These are phyloP conservation scores for Musa schizocarpa DNA, from an alignment of 176 grass and related monocot species.

Conservation along the genomic window DNA sequence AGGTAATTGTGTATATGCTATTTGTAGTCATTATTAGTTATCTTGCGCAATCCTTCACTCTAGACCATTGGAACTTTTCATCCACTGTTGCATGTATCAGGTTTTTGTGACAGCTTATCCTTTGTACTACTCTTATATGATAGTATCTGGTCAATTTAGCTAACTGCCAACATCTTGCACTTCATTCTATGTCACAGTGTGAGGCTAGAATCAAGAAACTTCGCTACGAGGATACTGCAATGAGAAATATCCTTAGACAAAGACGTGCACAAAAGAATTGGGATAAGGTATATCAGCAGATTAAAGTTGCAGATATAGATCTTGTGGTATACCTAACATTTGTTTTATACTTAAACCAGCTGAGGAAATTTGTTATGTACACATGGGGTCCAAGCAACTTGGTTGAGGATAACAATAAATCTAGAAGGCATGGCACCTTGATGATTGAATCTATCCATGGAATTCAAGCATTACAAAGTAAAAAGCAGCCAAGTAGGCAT, in stretches of 20 bases:
- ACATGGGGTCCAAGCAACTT: conserved; percentile 86
- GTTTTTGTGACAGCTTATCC: no score
- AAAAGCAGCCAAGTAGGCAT: conserved; percentile 35
- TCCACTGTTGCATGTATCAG: no score
- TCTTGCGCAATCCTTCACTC: no score
- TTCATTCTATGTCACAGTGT: conserved; percentile 31
- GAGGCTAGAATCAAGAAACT: conserved; percentile 73
- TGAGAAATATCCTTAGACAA: conserved; percentile 52
- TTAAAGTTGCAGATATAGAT: conserved; percentile 3
- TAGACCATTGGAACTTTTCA: no score
- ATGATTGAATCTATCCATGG: conserved; percentile 52
- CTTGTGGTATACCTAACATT: conserved; percentile 8
- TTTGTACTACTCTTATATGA: no score
- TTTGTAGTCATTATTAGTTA: no score
- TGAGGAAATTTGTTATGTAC: conserved; percentile 96
- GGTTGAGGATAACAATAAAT: conserved; percentile 54
- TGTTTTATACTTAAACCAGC: conserved; percentile 30
- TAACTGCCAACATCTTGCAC: not conserved
- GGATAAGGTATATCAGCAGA: conserved; percentile 56
- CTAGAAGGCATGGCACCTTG: conserved; percentile 44
- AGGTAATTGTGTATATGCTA: no score
- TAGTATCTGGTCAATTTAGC: no score
- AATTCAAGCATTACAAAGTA: conserved; percentile 41
- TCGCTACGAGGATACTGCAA: conserved; percentile 55
- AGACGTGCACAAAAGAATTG: conserved; percentile 66